phyloP scores from a whole-genome alignment of 371 early-diverging fungal species.

The Conidiobolus incongruus region DNA sequence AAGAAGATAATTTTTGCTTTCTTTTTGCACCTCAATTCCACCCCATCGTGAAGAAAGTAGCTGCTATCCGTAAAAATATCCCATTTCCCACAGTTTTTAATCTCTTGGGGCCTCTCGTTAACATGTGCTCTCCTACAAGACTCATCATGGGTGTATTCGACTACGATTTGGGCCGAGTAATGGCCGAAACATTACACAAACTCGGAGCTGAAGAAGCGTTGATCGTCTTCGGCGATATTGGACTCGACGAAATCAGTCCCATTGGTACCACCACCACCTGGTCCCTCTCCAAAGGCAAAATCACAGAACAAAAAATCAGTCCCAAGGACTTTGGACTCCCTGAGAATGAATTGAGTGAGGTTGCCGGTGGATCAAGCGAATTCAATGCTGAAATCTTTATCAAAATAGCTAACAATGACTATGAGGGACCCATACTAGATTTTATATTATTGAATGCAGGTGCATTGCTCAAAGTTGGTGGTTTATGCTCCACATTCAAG shows the following conservation, averaged over 20 bases:
- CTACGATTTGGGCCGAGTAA: constrained; percentile 42
- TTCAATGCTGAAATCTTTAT: constrained; percentile 49
- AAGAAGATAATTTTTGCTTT: constrained; percentile 64
- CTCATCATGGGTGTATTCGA: constrained; percentile 80
- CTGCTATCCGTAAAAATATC: constrained; percentile 57
- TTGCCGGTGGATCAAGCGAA: constrained; percentile 52
- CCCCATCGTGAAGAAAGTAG: constrained; percentile 73
- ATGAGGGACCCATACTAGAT: constrained; percentile 55
- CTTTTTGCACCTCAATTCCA: constrained; percentile 81
- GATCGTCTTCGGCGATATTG: constrained; percentile 66
- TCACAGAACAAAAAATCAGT: constrained; percentile 34
- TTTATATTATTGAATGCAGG: constrained; percentile 81
- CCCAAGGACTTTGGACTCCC: constrained; percentile 75
- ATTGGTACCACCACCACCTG: constrained; percentile 53
- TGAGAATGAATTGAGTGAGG: constrained; percentile 39
- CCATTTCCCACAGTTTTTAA: constrained; percentile 89
- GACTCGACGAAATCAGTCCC: constrained; percentile 66
- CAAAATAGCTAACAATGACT: constrained; percentile 27
- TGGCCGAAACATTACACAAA: constrained; percentile 62
- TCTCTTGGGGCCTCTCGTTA: constrained; percentile 78
- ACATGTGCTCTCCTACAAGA: constrained; percentile 65
- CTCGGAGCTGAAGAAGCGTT: constrained; percentile 47
- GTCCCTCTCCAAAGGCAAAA: constrained; percentile 30
- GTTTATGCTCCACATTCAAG: constrained; percentile 40
- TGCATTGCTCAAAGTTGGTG: constrained; percentile 63